These are phyloP conservation scores for Clavispora fructus DNA, from an alignment of 805 yeast species.

Conservation along the genomic window DNA sequence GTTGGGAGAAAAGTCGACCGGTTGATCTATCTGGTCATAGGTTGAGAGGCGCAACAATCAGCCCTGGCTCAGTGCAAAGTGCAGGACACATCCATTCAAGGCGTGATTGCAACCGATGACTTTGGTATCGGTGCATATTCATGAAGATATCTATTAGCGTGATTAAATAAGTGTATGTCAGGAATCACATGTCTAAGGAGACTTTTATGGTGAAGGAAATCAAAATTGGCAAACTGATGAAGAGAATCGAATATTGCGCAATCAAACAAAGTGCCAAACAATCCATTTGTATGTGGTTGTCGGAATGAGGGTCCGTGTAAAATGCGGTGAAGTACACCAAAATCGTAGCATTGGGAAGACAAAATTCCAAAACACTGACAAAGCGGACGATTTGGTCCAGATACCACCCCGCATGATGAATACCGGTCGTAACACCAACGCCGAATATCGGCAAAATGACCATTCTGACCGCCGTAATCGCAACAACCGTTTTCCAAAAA, in stretches of 20 bases:
- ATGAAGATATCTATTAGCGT: not conserved
- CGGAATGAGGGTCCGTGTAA: constrained; percentile 60
- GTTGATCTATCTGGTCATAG: not conserved
- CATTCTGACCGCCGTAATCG: constrained; percentile 53
- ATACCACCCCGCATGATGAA: constrained; percentile 60
- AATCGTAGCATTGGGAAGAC: constrained; percentile 85
- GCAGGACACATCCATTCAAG: not conserved
- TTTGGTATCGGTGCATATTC: not conserved
- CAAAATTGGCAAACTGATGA: constrained; percentile 67
- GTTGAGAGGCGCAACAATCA: not conserved
- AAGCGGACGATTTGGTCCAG: constrained; percentile 61
- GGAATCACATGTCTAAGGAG: constrained; percentile 31
- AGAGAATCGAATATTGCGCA: constrained; percentile 65
- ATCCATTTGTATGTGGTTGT: constrained; percentile 67
- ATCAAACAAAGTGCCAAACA: constrained; percentile 74
- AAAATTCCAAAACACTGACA: constrained; percentile 67
- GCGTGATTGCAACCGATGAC: too few species aligned
- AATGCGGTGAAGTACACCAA: constrained; percentile 86
- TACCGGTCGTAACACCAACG: constrained; percentile 49
- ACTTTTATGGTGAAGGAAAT: constrained; percentile 64
- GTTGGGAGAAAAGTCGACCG: not conserved
- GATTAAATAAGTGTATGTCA: too few species aligned
- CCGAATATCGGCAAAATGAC: constrained; percentile 79
- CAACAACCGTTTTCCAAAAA: constrained; percentile 61
- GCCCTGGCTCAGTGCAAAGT: not conserved